These are phyloP conservation scores for Blastocystis sp. DNA, from an alignment of 352 stramenopile species.

Conservation along the genomic window DNA sequence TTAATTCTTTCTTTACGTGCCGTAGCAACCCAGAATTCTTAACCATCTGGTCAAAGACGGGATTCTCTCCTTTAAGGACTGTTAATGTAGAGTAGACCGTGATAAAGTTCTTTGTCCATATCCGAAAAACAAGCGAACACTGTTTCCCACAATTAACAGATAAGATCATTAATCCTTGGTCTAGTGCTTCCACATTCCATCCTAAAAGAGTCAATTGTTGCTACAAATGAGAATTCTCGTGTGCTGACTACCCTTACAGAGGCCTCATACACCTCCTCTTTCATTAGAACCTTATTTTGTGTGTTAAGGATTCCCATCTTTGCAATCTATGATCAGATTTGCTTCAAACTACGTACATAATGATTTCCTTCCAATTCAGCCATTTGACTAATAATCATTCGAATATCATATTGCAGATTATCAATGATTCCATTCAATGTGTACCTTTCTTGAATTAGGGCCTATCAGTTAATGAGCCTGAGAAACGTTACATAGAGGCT, in stretches of 20 bases:
- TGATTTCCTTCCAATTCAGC: neutral
- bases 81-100: neutral
- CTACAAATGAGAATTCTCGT: neutral
- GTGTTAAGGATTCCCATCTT: neutral
- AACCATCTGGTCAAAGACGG: neutral
- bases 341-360: neutral
- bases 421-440: neutral
- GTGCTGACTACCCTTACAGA: neutral
- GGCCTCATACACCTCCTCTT: neutral
- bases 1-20: neutral
- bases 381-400: neutral
- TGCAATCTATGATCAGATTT: neutral
- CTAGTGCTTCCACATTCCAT: neutral
- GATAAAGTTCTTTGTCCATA: slow-evolving; percentile 55
- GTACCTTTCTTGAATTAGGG: neutral
- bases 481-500: neutral
- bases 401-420: slow-evolving; percentile 34
- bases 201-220: neutral
- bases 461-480: neutral
- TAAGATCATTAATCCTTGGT: neutral
- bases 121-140: neutral
- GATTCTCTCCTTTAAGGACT: neutral
- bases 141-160: neutral
- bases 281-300: neutral
- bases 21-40: neutral